phyloP scores from a whole-genome alignment of 2,329 filamentous ascomycete genomes.

The Thielaviopsis cerberus region DNA sequence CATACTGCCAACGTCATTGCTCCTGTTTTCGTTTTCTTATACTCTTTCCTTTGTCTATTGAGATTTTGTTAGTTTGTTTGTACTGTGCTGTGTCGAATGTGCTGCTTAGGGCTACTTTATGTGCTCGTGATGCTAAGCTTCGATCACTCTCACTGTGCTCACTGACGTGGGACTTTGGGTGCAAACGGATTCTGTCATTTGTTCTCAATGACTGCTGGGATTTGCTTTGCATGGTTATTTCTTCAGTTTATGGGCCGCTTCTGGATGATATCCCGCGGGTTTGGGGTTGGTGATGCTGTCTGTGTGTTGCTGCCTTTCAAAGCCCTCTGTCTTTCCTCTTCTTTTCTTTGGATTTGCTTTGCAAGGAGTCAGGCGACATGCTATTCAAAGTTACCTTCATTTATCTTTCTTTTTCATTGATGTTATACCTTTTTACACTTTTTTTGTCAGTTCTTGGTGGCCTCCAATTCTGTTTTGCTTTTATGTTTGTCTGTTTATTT shows the following conservation, averaged over 20 bases:
- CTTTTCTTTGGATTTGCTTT: neutral
- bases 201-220: neutral
- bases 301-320: neutral
- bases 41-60: conserved; percentile 5
- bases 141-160: neutral
- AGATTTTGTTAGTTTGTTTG: neutral
- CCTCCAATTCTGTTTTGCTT: neutral
- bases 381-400: neutral
- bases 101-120: neutral
- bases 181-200: neutral
- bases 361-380: neutral
- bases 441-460: neutral
- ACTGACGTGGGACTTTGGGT: neutral
- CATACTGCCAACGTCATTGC: conserved; percentile 1
- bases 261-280: neutral
- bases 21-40: neutral
- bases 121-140: neutral
- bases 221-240: neutral
- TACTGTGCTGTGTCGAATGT: conserved; percentile 1
- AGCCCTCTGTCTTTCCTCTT: neutral
- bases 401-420: conserved; percentile 2
- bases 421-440: neutral
- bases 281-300: neutral
- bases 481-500: neutral
- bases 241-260: neutral